phyloP scores from a whole-genome alignment of 192 early-diverging fungal species.

The Coemansia sp. region DNA sequence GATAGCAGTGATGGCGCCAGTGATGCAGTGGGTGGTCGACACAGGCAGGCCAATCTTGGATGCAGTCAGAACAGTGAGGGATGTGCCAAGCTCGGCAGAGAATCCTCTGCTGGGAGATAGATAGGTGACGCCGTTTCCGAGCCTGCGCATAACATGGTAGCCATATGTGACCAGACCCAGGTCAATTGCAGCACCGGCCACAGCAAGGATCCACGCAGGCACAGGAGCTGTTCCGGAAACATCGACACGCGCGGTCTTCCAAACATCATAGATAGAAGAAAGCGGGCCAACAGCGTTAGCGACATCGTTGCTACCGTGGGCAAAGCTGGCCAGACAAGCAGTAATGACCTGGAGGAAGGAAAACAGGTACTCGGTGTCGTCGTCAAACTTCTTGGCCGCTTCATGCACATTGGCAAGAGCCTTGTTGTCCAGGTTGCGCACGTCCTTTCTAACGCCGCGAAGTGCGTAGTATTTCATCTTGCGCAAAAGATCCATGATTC shows the following conservation, averaged over 20 bases:
- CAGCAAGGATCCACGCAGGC: constrained; percentile 75
- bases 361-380: constrained; percentile 77
- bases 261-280: constrained; percentile 73
- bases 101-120: constrained; percentile 82
- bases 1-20: constrained; percentile 72
- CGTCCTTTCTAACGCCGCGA: constrained; percentile 56
- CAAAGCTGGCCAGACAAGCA: constrained; percentile 79
- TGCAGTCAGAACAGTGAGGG: constrained; percentile 77
- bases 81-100: constrained; percentile 73
- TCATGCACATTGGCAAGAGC: constrained; percentile 60
- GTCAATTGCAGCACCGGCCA: constrained; percentile 75
- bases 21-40: constrained; percentile 83
- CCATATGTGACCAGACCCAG: constrained; percentile 75
- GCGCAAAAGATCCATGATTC: constrained; percentile 6
- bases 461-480: constrained; percentile 29
- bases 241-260: constrained; percentile 58
- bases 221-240: constrained; percentile 60
- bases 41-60: constrained; percentile 79
- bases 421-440: constrained; percentile 56
- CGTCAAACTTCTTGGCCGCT: constrained; percentile 68
- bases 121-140: constrained; percentile 85
- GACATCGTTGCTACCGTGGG: constrained; percentile 86
- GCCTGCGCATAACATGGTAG: constrained; percentile 73
- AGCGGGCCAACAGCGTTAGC: constrained; percentile 84
- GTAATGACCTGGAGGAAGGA: constrained; percentile 82